Evolutionary conservation across 148 eudicot species (phyloP).

Genomic region (Silene latifolia): DNA sequence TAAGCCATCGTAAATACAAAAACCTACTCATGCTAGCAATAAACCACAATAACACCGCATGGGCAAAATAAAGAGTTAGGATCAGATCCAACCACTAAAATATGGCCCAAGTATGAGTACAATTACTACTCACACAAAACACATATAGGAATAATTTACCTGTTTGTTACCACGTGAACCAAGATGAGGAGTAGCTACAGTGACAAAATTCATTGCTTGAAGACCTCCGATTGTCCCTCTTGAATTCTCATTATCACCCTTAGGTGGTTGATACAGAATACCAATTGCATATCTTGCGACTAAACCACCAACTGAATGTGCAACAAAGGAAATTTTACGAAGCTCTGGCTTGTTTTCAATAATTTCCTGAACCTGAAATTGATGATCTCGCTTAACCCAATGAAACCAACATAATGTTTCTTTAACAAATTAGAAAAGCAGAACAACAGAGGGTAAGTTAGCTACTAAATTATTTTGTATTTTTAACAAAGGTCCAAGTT

Average conservation of each 20-base stretch:
- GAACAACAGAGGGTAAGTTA: too few species aligned
- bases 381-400: slow-evolving; percentile 9
- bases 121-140: neutral
- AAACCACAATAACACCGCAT: neutral
- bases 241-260: slow-evolving; percentile 28
- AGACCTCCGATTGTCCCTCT: slow-evolving; percentile 79
- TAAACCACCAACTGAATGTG: slow-evolving; percentile 95
- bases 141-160: slow-evolving; percentile 30
- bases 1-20: neutral
- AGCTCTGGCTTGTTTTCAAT: slow-evolving; percentile 56
- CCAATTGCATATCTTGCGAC: slow-evolving; percentile 97
- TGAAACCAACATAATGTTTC: neutral
- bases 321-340: slow-evolving; percentile 79
- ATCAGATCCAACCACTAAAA: neutral
- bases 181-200: slow-evolving; percentile 98
- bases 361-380: slow-evolving; percentile 71
- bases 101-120: neutral
- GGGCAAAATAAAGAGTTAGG: neutral
- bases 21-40: neutral
- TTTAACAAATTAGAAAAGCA: too few species aligned
- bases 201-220: slow-evolving; percentile 79
- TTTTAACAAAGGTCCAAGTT: slow-evolving; percentile 8
- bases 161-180: slow-evolving; percentile 96
- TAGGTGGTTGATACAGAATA: slow-evolving; percentile 51
- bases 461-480: neutral